These are phyloP conservation scores for Pseudohalonectria lignicola DNA, from an alignment of 2,329 filamentous ascomycete genomes.

Conservation along the genomic window DNA sequence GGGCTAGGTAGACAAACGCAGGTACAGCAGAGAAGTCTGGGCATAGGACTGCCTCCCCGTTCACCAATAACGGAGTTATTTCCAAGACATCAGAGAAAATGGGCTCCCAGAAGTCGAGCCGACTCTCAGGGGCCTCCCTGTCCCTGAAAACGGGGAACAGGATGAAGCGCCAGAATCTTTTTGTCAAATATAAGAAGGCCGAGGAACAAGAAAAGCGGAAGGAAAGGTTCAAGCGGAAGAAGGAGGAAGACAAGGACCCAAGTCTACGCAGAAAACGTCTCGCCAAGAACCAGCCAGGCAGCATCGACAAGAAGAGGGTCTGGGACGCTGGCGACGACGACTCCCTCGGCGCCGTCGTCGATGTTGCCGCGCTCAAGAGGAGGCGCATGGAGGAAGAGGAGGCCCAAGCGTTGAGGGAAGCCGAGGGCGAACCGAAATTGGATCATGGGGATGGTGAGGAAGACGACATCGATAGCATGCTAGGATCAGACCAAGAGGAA, in stretches of 20 bases:
- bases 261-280: constrained; percentile 62
- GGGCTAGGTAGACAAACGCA: no score
- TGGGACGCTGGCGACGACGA: constrained; percentile 70
- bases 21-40: no score
- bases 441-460: constrained; percentile 28
- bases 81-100: no score
- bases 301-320: constrained; percentile 76
- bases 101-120: constrained; percentile 10
- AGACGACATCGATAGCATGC: constrained; percentile 67
- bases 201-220: constrained; percentile 34
- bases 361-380: constrained; percentile 48
- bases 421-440: constrained; percentile 29
- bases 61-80: no score
- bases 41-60: no score
- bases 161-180: constrained; percentile 63
- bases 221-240: constrained; percentile 48
- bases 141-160: constrained; percentile 56
- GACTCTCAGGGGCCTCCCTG: constrained; percentile 16
- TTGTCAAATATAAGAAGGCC: constrained; percentile 69
- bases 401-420: constrained; percentile 32
- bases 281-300: constrained; percentile 67
- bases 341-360: constrained; percentile 41
- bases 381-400: constrained; percentile 40
- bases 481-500: constrained; percentile 51
- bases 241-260: constrained; percentile 78